Conservation (phyloP, 768 basidiomycete species). For the Polyporus arcularius region DNA sequence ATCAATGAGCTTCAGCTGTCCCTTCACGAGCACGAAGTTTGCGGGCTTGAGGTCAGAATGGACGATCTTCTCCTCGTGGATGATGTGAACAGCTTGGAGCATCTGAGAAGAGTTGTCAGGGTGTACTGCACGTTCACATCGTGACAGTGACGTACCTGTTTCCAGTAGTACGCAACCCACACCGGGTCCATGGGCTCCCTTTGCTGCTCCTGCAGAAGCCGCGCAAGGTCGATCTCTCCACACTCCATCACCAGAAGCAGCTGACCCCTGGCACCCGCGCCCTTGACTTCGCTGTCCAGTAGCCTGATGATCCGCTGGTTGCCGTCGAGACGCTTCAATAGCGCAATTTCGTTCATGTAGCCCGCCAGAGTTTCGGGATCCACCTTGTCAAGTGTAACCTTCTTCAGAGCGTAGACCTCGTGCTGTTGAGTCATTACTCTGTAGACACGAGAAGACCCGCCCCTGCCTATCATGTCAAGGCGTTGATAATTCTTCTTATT, state of each 20-base stretch:
- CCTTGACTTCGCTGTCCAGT: conserved; percentile 87
- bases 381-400: conserved; percentile 85
- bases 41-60: conserved; percentile 98
- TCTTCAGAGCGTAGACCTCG: conserved; percentile 89
- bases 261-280: conserved; percentile 70
- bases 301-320: conserved; percentile 91
- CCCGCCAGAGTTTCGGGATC: conserved; percentile 88
- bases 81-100: conserved; percentile 97
- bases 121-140: background rate
- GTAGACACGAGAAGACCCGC: conserved; percentile 95
- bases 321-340: conserved; percentile 92
- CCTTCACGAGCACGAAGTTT: conserved; percentile 95
- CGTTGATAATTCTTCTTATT: conserved; percentile 85
- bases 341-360: conserved; percentile 94
- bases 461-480: conserved; percentile 88
- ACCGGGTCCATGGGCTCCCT: conserved; percentile 88
- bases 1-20: conserved; percentile 95
- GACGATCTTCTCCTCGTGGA: conserved; percentile 98
- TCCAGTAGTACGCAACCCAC: conserved; percentile 95
- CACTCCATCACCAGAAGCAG: conserved; percentile 94
- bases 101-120: conserved; percentile 56
- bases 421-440: conserved; percentile 78
- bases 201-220: conserved; percentile 79
- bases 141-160: conserved; percentile 67
- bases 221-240: conserved; percentile 90